Percentiles rank a stretch among this genome's conserved stretches.
Conservation (phyloP, 2,329 filamentous ascomycete genomes). For the Lomentospora prolificans region DNA sequence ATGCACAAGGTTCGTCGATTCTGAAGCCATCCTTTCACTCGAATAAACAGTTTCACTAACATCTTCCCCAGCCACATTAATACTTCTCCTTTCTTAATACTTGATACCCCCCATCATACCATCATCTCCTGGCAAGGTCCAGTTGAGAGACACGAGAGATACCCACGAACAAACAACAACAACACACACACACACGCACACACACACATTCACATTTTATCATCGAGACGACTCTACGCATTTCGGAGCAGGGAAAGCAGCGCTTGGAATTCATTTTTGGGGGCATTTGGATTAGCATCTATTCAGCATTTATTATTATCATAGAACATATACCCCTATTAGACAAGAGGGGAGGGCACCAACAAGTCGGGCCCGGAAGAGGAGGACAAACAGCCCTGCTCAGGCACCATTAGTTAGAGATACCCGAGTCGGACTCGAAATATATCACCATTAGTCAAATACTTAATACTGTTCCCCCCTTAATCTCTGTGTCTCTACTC, state of each 20-base stretch:
- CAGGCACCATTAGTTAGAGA: background rate
- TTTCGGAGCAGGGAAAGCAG: slow-evolving; percentile 3
- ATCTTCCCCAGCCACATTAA: background rate
- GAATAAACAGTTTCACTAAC: background rate
- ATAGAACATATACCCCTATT: background rate
- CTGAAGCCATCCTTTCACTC: background rate
- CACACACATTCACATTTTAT: too few species aligned
- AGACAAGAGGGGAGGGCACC: background rate
- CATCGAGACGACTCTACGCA: slow-evolving; percentile 6
- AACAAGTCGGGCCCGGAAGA: background rate
- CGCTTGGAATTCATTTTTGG: background rate
- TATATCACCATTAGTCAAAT: background rate
- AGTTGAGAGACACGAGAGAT: slow-evolving; percentile 7
- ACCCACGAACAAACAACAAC: background rate
- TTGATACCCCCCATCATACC: slow-evolving; percentile 4
- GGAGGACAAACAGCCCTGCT: background rate
- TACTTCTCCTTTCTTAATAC: slow-evolving; percentile 1
- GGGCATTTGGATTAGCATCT: background rate
- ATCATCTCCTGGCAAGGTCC: slow-evolving; percentile 8
- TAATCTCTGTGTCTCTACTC: too few species aligned
- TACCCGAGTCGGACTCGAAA: slow-evolving; percentile 1
- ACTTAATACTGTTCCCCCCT: too few species aligned
- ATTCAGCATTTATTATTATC: background rate
- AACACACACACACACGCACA: too few species aligned
- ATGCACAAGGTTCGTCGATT: slow-evolving; percentile 7